Conservation (phyloP, 148 eudicot genomes). For the Pouteria glomerata region DNA sequence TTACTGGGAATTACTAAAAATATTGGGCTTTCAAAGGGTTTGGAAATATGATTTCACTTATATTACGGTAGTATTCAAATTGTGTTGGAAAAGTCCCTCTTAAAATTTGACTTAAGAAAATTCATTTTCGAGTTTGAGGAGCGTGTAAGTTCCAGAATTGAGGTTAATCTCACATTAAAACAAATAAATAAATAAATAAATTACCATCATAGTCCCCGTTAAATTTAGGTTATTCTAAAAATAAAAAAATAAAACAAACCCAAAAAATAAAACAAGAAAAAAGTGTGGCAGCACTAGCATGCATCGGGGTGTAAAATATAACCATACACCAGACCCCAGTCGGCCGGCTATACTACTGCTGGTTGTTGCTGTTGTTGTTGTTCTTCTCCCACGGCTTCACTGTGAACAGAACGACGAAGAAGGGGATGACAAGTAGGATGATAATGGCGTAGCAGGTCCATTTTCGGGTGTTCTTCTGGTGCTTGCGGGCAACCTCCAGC, state of each 20-base stretch:
- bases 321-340: neutral
- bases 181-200: neutral
- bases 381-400: neutral
- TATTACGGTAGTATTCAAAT: no score
- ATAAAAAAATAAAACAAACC: neutral
- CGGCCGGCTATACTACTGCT: neutral
- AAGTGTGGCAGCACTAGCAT: neutral
- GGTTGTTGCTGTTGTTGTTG: neutral
- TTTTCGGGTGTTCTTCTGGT: slow-evolving; percentile 37
- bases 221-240: neutral
- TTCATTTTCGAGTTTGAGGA: no score
- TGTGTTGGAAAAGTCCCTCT: no score
- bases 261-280: no score
- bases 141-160: no score
- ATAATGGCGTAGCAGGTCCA: slow-evolving; percentile 36
- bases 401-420: slow-evolving; percentile 14
- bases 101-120: no score
- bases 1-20: no score
- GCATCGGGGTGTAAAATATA: neutral
- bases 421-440: slow-evolving; percentile 25
- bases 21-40: no score
- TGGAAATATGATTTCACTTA: no score
- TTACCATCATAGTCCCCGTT: neutral
- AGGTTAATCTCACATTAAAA: neutral
- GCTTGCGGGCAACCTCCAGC: slow-evolving; percentile 32